phyloP scores from a whole-genome alignment of 2,329 filamentous ascomycete genomes.

The Sporothrix pallida region DNA sequence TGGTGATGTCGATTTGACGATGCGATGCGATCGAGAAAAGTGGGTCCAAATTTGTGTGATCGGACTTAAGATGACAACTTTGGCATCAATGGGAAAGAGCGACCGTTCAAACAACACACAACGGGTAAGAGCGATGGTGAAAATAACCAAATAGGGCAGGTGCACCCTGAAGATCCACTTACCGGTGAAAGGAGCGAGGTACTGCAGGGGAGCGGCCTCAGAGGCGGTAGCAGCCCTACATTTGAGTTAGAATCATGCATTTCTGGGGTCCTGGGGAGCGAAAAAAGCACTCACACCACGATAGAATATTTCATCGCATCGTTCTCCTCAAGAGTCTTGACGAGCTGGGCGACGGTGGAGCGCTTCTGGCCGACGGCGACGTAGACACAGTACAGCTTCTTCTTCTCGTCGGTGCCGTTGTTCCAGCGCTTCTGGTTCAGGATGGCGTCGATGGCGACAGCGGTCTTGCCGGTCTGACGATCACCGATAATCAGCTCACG shows the following conservation, averaged over 20 bases:
- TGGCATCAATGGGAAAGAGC: not conserved
- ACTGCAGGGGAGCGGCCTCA: slow-evolving; percentile 93
- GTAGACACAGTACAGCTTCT: slow-evolving; percentile 99
- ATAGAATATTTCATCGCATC: slow-evolving; percentile 99
- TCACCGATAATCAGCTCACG: slow-evolving; percentile 99
- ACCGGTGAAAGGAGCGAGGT: slow-evolving; percentile 89
- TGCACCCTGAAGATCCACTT: slow-evolving; percentile 12
- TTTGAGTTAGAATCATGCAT: too few species aligned
- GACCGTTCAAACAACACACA: not conserved
- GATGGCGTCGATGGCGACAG: slow-evolving; percentile 95
- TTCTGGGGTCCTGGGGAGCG: too few species aligned
- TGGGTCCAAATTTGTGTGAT: not conserved
- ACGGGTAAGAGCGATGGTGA: not conserved
- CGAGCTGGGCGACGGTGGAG: slow-evolving; percentile 97
- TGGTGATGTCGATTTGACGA: not conserved
- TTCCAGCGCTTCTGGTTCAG: slow-evolving; percentile 99
- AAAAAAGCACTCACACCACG: too few species aligned
- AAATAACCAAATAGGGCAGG: not conserved
- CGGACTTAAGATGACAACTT: not conserved
- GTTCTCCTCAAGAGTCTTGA: slow-evolving; percentile 99
- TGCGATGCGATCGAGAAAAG: not conserved
- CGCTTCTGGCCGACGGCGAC: slow-evolving; percentile 99
- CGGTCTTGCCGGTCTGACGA: slow-evolving; percentile 99
- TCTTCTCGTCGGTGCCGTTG: slow-evolving; percentile 79
- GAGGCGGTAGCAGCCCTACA: slow-evolving; percentile 98